Base-by-base conservation (phyloP, 1,284 basidiomycete genomes). In the Malassezia sp. region DNA sequence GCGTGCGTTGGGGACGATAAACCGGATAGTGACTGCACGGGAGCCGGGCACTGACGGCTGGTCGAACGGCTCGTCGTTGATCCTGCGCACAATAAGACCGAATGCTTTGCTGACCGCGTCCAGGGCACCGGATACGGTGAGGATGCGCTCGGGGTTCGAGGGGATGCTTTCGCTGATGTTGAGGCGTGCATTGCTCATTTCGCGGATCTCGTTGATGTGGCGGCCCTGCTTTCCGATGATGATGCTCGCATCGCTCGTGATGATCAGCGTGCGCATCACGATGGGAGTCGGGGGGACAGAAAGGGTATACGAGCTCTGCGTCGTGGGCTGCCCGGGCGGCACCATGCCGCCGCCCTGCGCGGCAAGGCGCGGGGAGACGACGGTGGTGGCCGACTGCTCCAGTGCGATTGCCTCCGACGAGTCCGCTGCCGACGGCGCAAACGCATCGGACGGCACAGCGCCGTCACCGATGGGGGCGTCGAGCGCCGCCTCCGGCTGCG, bases 21-120 rank as follows among this genome's bases (percentile, higher is more conserved):
- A 72, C 73, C 96, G 93, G 76, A 99, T 96, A 21, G 93, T 97
- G 45, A 96, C 91, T 20, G 93, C 90, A 49, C 91, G 81, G 63
- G 88, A 93, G 45, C 93, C 93, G 33, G 93, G 93, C 5, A 97
- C 84, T 22, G 93, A 97, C 9, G 93, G 85, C 44, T 87, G 83
- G 67, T 96, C 91, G 71, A 91, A 96, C 1, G 93, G 91, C 71
- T 99, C 93, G 71, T 97, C 93, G 71, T 97, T 99, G 74, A 99
- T 96, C 60, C 91, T 81, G 53, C 93, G 84, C 12, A 99, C 93
- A 59, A 99, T 93, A 49, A 99, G 80, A 51, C 93, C 93, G 72
- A 97, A 99, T 4, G 93, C 93, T 81, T 97, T 99, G 59, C 86
- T 89, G 28, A 97, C 93, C 12, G 93, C 91, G 65, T 99, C 93